Conservation (phyloP, 2,329 filamentous ascomycete genomes). For the Claviceps sp. region DNA sequence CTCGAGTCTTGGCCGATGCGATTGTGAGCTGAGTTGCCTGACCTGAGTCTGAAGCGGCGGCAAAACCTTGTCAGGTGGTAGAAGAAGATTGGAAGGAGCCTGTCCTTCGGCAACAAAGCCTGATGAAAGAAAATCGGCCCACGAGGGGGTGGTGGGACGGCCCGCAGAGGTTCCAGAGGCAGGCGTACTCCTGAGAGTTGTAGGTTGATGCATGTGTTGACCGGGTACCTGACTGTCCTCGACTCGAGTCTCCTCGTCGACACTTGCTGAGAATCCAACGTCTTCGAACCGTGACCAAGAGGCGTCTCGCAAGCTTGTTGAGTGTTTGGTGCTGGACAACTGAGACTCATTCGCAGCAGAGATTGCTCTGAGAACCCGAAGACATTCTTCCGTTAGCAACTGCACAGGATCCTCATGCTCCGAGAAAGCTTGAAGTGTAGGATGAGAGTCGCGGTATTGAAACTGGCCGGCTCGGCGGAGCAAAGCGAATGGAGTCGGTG, state of each 20-base stretch:
- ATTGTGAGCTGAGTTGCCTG: conserved; percentile 76
- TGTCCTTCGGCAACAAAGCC: conserved; percentile 73
- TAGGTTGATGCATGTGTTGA: conserved; percentile 25
- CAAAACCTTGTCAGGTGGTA: conserved; percentile 85
- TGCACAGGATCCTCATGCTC: conserved; percentile 79
- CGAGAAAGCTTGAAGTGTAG: conserved; percentile 71
- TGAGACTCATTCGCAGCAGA: conserved; percentile 80
- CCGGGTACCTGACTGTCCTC: conserved; percentile 43
- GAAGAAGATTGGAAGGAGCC: conserved; percentile 52
- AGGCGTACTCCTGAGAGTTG: conserved; percentile 50
- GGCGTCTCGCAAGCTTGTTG: conserved; percentile 64
- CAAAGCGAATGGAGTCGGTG: conserved; percentile 83
- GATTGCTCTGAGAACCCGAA: conserved; percentile 77
- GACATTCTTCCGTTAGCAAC: conserved; percentile 86
- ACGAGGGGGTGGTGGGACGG: conserved; percentile 88
- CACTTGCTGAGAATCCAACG: conserved; percentile 68
- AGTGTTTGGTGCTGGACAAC: conserved; percentile 55
- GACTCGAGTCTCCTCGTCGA: conserved; percentile 50
- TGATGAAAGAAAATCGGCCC: conserved; percentile 93
- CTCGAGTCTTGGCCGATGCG: conserved; percentile 61
- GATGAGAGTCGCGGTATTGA: conserved; percentile 82
- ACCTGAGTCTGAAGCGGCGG: conserved; percentile 65
- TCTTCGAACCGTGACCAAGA: conserved; percentile 97
- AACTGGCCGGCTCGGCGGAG: conserved; percentile 87
- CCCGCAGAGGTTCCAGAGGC: conserved; percentile 56